phyloP scores from a whole-genome alignment of 2,329 filamentous ascomycete genomes.

The Fusarium pseudoanthophilum region DNA sequence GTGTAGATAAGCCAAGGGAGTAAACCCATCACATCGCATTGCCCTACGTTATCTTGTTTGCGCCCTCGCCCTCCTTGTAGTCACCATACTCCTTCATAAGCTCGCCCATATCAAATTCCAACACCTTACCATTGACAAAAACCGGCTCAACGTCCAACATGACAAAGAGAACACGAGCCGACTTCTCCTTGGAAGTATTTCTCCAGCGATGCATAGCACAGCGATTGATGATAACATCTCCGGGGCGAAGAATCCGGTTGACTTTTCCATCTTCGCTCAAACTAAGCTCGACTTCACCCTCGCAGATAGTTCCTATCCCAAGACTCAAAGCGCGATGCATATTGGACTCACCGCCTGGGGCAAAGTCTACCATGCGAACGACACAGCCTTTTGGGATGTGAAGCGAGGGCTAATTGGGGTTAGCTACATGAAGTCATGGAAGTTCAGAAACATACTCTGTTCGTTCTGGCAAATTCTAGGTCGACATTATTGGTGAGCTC shows the following conservation, averaged over 20 bases:
- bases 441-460: neutral
- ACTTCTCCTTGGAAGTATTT: neutral
- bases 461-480: neutral
- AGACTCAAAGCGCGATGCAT: neutral
- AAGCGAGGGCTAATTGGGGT: neutral
- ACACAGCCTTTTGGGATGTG: neutral
- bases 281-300: neutral
- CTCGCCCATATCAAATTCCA: neutral
- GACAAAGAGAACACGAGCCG: neutral
- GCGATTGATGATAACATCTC: neutral
- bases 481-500: neutral
- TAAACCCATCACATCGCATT: too few relatives aligned
- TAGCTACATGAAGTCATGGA: rapidly evolving
- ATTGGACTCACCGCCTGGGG: neutral
- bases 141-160: neutral
- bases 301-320: neutral
- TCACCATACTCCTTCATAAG: neutral
- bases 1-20: too few relatives aligned
- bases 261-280: neutral
- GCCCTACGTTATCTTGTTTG: neutral
- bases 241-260: neutral
- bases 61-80: neutral
- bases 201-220: neutral
- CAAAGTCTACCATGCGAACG: neutral
- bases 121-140: neutral